Evolutionary conservation across 78 protist species (phyloP).

Genomic region (Dictyostelium intermedium): DNA sequence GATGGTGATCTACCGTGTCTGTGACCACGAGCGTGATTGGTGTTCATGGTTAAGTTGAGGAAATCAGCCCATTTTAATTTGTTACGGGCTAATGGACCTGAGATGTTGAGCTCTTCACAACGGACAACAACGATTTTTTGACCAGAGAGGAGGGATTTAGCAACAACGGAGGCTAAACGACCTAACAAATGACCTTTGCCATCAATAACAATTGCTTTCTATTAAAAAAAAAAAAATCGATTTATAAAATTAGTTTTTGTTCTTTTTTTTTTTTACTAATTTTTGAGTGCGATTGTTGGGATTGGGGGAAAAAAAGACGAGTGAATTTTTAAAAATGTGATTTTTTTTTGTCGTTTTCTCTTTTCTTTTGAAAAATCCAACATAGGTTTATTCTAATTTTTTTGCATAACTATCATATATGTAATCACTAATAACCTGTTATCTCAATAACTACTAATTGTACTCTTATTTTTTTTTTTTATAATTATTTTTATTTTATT

Average conservation of each 20-base stretch:
- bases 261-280: not conserved
- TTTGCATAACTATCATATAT: too few relatives aligned
- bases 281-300: not conserved
- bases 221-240: not conserved
- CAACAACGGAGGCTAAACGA: constrained; percentile 97
- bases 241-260: not conserved
- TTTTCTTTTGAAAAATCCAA: not conserved
- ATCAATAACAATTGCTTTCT: constrained; percentile 91
- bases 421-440: too few relatives aligned
- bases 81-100: constrained; percentile 97
- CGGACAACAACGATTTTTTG: constrained; percentile 95
- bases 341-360: not conserved
- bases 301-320: too few relatives aligned
- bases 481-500: too few relatives aligned
- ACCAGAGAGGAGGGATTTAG: constrained; percentile 98
- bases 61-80: constrained; percentile 91
- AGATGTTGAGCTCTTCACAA: constrained; percentile 95
- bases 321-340: too few relatives aligned
- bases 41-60: constrained; percentile 90
- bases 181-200: constrained; percentile 97
- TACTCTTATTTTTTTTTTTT: too few relatives aligned
- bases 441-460: too few relatives aligned
- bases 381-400: not conserved
- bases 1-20: constrained; percentile 97
- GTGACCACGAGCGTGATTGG: constrained; percentile 98